Conservation (phyloP, 768 basidiomycete genomes). For the Cystofilobasidium capitatum region DNA sequence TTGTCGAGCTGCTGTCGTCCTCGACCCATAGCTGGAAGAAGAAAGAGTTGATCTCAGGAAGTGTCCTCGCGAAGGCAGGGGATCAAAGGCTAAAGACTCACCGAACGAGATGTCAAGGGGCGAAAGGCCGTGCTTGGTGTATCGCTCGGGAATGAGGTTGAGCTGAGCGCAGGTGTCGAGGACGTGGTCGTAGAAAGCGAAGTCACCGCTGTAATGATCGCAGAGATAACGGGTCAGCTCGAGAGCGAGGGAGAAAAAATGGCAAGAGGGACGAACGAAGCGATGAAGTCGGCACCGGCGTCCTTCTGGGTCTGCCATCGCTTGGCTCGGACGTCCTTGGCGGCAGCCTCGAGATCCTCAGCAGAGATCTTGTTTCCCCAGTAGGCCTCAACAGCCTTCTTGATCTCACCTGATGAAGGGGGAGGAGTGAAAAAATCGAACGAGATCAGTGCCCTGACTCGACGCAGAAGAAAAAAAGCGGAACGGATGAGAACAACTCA, state of each 20-base stretch:
- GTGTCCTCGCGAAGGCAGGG: neutral
- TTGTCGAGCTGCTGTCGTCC: conserved; percentile 73
- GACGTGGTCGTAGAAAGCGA: conserved; percentile 96
- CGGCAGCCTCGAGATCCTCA: conserved; percentile 75
- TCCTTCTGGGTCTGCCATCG: conserved; percentile 80
- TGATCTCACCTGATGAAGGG: conserved; percentile 89
- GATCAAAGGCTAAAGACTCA: conserved; percentile 26
- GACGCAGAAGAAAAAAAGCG: neutral
- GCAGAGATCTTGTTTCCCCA: conserved; percentile 87
- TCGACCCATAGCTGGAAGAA: conserved; percentile 69
- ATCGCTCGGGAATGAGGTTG: conserved; percentile 63
- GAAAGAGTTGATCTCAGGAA: neutral
- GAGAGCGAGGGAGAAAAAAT: neutral
- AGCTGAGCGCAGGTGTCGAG: conserved; percentile 92
- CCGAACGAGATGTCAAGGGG: conserved; percentile 90
- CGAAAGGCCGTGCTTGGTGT: conserved; percentile 72
- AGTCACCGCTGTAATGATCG: conserved; percentile 68
- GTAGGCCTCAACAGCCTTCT: conserved; percentile 97
- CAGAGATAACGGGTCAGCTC: neutral
- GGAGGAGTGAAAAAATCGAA: neutral
- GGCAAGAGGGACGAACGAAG: conserved; percentile 54
- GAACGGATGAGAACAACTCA: neutral
- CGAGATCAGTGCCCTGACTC: conserved; percentile 6
- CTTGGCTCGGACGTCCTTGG: conserved; percentile 75
- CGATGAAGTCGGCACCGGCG: conserved; percentile 77